These are phyloP conservation scores for Lactifluus volemus DNA, from an alignment of 768 basidiomycete genomes.

Conservation along the genomic window DNA sequence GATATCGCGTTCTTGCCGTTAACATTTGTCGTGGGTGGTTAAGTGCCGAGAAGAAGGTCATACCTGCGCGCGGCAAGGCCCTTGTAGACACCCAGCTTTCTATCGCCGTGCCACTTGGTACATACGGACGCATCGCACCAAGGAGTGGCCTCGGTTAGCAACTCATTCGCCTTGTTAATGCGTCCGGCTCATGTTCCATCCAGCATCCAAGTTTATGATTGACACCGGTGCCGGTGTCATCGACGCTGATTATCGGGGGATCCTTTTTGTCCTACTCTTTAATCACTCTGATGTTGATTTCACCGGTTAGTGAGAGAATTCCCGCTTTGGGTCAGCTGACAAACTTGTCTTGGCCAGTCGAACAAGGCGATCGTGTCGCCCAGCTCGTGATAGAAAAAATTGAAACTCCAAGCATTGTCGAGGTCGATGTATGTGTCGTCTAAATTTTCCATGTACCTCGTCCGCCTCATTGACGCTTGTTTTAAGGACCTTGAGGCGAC, in stretches of 20 bases:
- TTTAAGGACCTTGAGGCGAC: constrained; percentile 77
- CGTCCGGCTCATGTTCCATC: neutral
- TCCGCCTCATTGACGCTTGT: neutral
- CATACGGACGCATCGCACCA: constrained; percentile 95
- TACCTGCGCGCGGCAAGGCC: constrained; percentile 89
- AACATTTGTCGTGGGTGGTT: neutral
- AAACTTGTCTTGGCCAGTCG: constrained; percentile 40
- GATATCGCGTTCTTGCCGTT: neutral
- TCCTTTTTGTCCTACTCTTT: constrained; percentile 86
- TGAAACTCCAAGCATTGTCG: constrained; percentile 72
- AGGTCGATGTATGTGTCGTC: constrained; percentile 61
- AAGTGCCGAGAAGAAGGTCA: constrained; percentile 76
- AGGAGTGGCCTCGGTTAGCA: constrained; percentile 80
- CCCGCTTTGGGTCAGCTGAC: neutral
- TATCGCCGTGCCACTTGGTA: constrained; percentile 86
- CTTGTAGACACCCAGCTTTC: constrained; percentile 87
- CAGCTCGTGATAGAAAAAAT: constrained; percentile 92
- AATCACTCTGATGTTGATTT: constrained; percentile 90
- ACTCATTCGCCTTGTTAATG: neutral
- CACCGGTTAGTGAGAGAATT: constrained; percentile 40
- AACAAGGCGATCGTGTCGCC: constrained; percentile 91
- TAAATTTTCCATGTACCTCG: neutral
- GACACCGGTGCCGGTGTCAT: constrained; percentile 97
- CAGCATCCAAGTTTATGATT: constrained; percentile 96
- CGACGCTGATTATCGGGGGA: constrained; percentile 92